Evolutionary conservation across 306 rosid species (phyloP), one percentile per base, ranked within the genome.

Genomic region (Prunus fruticosa): DNA sequence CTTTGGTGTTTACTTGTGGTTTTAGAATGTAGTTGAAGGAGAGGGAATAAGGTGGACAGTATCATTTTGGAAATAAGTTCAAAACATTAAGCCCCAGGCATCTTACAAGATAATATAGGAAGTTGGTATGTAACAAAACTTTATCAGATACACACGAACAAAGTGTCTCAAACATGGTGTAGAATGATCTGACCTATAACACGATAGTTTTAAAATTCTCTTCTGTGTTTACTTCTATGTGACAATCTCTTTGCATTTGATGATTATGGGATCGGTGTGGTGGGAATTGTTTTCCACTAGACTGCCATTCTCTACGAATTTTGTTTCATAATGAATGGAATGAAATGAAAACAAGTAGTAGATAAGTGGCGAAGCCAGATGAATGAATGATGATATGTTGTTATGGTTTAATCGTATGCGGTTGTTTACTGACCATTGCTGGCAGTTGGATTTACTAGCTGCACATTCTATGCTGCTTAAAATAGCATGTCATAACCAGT

Each of bases 401-500:
- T 14, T 64, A 6, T 63, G 69, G n/a, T 28, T 28, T 62, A 0
- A 10, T 62, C 15, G 43, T 38, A 28, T 62, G 66, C 11, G 3
- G 19, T 38, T 49, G 60, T 25, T 18, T 69, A 25, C 2, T 8
- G 62, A 16, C 22, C 3, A 28, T 69, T 8, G 23, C 16, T 9
- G 12, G 41, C 3, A 19, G 43, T 30, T 49, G 61, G 15, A 43
- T 41, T 18, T 66, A 22, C 34, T 51, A 18, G 57, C 43, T 15
- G 23, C 41, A 18, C 27, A 27, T 60, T 64, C 38, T 49, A 16
- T 64, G 49, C 57, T 70, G 22, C 72, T 50, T 65, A 69, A 56
- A 54, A 49, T 77, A 58, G 73, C 28, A 13, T 75, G 72, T 15
- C 72, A 47, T 79, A 69, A 67, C 63, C 71, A 23, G 62, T 18